A percentile compares a stretch with the other conserved stretches of the same genome.
Conservation (phyloP, 1,284 basidiomycete species). For the Moniliella sp. region DNA sequence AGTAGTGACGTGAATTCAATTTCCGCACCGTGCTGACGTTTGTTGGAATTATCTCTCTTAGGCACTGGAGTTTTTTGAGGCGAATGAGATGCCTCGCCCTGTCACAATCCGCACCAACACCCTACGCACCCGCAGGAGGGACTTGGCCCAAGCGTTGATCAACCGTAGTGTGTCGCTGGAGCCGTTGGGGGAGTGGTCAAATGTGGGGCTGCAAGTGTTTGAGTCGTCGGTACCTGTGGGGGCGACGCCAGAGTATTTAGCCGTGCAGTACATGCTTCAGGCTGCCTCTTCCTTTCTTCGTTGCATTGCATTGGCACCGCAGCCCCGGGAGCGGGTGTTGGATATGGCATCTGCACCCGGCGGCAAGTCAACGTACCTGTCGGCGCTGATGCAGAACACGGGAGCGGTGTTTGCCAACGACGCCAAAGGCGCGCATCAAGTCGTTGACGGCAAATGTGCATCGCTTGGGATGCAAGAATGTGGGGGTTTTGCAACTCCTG, state of each 20-base stretch:
- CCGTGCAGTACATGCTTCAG: constrained; percentile 94
- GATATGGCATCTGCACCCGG: constrained; percentile 94
- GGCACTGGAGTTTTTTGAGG: constrained; percentile 98
- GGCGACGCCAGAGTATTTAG: too few species aligned
- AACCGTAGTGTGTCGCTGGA: constrained; percentile 79
- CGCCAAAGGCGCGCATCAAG: constrained; percentile 71
- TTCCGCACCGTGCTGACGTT: too few species aligned
- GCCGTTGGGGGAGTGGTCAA: constrained; percentile 44
- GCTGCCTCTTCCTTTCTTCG: constrained; percentile 88
- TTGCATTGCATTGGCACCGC: constrained; percentile 74
- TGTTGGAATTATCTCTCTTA: constrained; percentile 23
- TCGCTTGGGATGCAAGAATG: constrained; percentile 82
- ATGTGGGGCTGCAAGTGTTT: background rate
- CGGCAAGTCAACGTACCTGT: constrained; percentile 54
- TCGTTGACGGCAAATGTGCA: constrained; percentile 83
- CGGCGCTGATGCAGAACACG: constrained; percentile 65
- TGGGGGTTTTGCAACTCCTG: constrained; percentile 88
- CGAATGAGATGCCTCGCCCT: constrained; percentile 82
- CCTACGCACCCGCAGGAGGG: constrained; percentile 69
- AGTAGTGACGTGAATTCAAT: background rate
- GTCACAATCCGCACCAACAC: constrained; percentile 97
- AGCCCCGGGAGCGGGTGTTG: constrained; percentile 69
- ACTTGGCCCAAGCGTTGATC: constrained; percentile 78
- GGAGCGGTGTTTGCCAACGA: constrained; percentile 86
- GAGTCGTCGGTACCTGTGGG: background rate